Conservation (phyloP, 2,329 filamentous ascomycete genomes). For the Trichoderma cornu-damae region DNA sequence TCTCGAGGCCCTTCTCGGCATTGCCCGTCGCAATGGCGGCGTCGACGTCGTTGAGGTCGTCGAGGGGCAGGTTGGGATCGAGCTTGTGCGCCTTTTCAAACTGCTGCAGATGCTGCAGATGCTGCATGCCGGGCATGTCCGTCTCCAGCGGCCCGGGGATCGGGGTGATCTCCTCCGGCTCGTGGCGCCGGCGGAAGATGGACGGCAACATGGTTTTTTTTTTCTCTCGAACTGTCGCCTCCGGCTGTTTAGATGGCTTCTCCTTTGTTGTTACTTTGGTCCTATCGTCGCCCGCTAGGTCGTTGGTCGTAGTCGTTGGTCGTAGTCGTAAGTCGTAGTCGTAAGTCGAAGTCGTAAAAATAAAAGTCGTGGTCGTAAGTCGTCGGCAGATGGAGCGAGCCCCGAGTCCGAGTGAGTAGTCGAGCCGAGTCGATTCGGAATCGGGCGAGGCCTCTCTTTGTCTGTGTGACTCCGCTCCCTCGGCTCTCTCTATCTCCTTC, state of each 20-base stretch:
- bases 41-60: slow-evolving; percentile 57
- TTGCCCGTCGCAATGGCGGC: slow-evolving; percentile 51
- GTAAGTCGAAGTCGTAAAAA: too few relatives aligned
- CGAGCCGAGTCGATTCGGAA: slow-evolving; percentile 1
- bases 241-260: too few relatives aligned
- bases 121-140: slow-evolving; percentile 38
- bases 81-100: slow-evolving; percentile 58
- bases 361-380: too few relatives aligned
- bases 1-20: slow-evolving; percentile 50
- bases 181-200: slow-evolving; percentile 43
- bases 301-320: slow-evolving; percentile 4
- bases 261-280: background rate
- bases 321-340: background rate
- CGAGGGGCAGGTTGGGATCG: slow-evolving; percentile 61
- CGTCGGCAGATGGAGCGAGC: slow-evolving; percentile 17
- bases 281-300: background rate
- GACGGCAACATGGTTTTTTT: slow-evolving; percentile 30
- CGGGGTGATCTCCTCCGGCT: slow-evolving; percentile 43
- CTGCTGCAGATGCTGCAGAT: slow-evolving; percentile 46
- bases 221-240: background rate
- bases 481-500: background rate
- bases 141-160: slow-evolving; percentile 37
- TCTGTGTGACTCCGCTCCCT: slow-evolving; percentile 4
- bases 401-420: slow-evolving; percentile 12
- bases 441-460: slow-evolving; percentile 7